Conservation (phyloP, 805 yeast genomes). For the Spathaspora girioi region DNA sequence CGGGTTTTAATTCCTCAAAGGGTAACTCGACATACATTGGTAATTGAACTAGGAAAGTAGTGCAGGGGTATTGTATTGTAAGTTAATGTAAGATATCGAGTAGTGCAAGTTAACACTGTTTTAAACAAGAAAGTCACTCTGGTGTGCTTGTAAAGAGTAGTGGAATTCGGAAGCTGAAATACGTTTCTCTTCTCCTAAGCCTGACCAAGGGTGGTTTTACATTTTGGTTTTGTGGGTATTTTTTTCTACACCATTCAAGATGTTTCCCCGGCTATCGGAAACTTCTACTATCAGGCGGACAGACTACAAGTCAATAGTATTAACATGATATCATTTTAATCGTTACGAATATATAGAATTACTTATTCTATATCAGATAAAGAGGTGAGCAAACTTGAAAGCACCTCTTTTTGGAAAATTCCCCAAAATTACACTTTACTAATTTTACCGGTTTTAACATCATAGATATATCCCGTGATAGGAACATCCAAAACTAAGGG, state of each 20-base stretch:
- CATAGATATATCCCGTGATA: slow-evolving; percentile 35
- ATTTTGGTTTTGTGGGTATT: background rate
- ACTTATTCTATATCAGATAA: background rate
- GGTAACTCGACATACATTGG: slow-evolving; percentile 40
- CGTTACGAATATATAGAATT: background rate
- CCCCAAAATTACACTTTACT: slow-evolving; percentile 18
- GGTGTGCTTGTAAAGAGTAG: background rate
- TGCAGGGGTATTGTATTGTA: background rate
- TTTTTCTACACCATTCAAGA: background rate
- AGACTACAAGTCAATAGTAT: background rate
- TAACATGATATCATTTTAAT: no score
- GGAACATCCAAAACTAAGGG: slow-evolving; percentile 34
- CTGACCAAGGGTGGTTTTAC: background rate
- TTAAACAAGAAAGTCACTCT: background rate
- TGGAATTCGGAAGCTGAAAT: background rate
- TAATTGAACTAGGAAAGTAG: background rate
- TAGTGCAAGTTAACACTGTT: no score
- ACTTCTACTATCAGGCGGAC: no score
- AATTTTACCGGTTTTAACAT: slow-evolving; percentile 32
- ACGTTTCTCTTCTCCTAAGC: background rate
- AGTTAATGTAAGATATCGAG: background rate
- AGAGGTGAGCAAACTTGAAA: background rate
- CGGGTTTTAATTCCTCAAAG: slow-evolving; percentile 42
- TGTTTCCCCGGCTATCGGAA: no score
- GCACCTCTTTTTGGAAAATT: background rate